Evolutionary conservation across 768 basidiomycete species (phyloP).

Genomic region (Nidularia sp.): DNA sequence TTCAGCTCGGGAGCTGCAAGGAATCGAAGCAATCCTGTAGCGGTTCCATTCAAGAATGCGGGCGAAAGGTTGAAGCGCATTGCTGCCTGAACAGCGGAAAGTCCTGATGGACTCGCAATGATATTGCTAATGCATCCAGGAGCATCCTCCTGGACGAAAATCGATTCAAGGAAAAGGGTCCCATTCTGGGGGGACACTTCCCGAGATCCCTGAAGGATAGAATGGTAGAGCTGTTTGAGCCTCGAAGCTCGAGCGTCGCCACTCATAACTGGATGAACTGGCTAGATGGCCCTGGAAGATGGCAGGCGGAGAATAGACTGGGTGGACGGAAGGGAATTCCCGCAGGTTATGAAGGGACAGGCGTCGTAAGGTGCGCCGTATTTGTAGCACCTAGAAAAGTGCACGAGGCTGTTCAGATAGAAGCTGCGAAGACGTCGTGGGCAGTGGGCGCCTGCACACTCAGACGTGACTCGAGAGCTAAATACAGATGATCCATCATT

Average conservation of each 20-base stretch:
- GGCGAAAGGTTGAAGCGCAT: constrained; percentile 33
- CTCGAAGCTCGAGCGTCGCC: constrained; percentile 1
- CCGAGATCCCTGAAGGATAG: constrained; percentile 22
- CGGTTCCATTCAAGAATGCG: constrained; percentile 38
- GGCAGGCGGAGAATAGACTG: no score
- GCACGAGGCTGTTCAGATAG: no score
- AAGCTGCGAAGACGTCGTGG: no score
- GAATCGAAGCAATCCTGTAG: constrained; percentile 24
- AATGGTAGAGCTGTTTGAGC: constrained; percentile 28
- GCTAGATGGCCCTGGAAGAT: no score
- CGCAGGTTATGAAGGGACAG: no score
- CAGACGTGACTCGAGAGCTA: no score
- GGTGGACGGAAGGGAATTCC: no score
- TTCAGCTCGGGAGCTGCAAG: constrained; percentile 31
- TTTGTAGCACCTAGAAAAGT: no score
- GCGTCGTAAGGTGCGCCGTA: no score
- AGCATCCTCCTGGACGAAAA: constrained; percentile 35
- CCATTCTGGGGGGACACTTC: constrained; percentile 18
- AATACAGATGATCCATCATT: no score
- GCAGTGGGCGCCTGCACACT: no score
- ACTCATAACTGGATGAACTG: no score
- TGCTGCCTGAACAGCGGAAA: constrained; percentile 30
- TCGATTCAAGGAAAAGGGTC: constrained; percentile 39
- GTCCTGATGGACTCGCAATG: constrained; percentile 27
- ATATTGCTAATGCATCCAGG: constrained; percentile 31